These are phyloP conservation scores for Zymoseptoria passerinii DNA, from an alignment of 2,329 filamentous ascomycete species.

Conservation along the genomic window DNA sequence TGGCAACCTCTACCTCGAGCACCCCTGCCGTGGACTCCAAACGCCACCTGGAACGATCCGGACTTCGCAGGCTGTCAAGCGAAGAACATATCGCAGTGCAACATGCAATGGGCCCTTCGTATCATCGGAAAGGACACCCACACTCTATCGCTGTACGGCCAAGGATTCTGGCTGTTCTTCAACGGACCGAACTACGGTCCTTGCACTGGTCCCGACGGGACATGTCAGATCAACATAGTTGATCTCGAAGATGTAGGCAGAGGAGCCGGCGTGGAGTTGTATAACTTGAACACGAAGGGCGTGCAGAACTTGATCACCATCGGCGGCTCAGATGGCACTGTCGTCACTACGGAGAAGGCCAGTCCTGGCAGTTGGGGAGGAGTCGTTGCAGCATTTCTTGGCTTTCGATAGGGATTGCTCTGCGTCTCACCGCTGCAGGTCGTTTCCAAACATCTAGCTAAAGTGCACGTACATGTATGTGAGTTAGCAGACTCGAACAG, in stretches of 20 bases:
- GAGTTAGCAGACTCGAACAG: no score
- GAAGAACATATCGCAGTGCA: constrained; percentile 24
- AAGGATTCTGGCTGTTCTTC: constrained; percentile 35
- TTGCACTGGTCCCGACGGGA: constrained; percentile 25
- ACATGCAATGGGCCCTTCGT: constrained; percentile 27
- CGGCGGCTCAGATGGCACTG: constrained; percentile 8
- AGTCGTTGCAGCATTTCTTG: constrained; percentile 18
- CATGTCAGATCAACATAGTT: constrained; percentile 32
- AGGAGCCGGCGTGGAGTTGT: constrained; percentile 12
- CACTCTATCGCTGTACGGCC: constrained; percentile 33
- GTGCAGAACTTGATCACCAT: constrained; percentile 19
- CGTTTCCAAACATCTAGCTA: no score
- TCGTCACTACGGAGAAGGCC: constrained; percentile 10
- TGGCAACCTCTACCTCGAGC: constrained; percentile 23
- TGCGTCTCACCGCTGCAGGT: neutral
- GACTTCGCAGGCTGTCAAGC: constrained; percentile 21
- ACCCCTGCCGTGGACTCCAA: constrained; percentile 36
- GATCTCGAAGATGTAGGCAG: constrained; percentile 9
- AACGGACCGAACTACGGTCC: constrained; percentile 22
- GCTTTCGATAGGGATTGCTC: constrained; percentile 2
- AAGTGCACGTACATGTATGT: no score
- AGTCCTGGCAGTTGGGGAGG: constrained; percentile 22
- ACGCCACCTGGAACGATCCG: constrained; percentile 27
- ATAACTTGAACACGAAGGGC: constrained; percentile 19
- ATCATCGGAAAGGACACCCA: constrained; percentile 24